Evolutionary conservation across 495 filamentous ascomycete genomes (phyloP).

Genomic region (Aspergillus egyptiacus): DNA sequence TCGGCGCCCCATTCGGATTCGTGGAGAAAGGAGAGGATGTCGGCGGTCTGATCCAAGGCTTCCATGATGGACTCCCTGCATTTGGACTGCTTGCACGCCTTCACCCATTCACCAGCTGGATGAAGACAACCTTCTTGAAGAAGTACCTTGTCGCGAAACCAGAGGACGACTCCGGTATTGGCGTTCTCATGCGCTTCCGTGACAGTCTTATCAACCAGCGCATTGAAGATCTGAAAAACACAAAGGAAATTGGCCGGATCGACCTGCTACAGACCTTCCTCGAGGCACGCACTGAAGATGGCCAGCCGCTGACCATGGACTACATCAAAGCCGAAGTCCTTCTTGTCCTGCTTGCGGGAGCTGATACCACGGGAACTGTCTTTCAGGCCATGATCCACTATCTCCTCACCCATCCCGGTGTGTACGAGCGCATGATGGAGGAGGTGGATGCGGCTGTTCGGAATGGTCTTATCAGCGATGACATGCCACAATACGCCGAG

Average conservation of each 20-base stretch:
- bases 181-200: slow-evolving; percentile 44
- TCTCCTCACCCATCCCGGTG: slow-evolving; percentile 39
- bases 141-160: slow-evolving; percentile 51
- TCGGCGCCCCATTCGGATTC: slow-evolving; percentile 58
- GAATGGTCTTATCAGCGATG: slow-evolving; percentile 29
- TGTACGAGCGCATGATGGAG: slow-evolving; percentile 48
- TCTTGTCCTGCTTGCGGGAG: slow-evolving; percentile 54
- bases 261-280: slow-evolving; percentile 34
- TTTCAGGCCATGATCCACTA: slow-evolving; percentile 50
- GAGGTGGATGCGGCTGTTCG: slow-evolving; percentile 51
- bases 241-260: slow-evolving; percentile 13
- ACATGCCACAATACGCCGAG: slow-evolving; percentile 37
- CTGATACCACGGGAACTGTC: slow-evolving; percentile 56
- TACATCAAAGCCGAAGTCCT: slow-evolving; percentile 52
- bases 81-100: slow-evolving; percentile 46
- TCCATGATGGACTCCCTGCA: slow-evolving; percentile 44
- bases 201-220: slow-evolving; percentile 32
- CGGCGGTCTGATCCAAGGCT: slow-evolving; percentile 46
- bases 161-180: slow-evolving; percentile 43
- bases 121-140: slow-evolving; percentile 49
- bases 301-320: slow-evolving; percentile 41
- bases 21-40: slow-evolving; percentile 53
- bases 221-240: slow-evolving; percentile 2
- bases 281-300: slow-evolving; percentile 40
- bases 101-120: slow-evolving; percentile 48